These are phyloP conservation scores for Zygotorulaspora chibaensis DNA, from an alignment of 805 yeast genomes.

Conservation along the genomic window DNA sequence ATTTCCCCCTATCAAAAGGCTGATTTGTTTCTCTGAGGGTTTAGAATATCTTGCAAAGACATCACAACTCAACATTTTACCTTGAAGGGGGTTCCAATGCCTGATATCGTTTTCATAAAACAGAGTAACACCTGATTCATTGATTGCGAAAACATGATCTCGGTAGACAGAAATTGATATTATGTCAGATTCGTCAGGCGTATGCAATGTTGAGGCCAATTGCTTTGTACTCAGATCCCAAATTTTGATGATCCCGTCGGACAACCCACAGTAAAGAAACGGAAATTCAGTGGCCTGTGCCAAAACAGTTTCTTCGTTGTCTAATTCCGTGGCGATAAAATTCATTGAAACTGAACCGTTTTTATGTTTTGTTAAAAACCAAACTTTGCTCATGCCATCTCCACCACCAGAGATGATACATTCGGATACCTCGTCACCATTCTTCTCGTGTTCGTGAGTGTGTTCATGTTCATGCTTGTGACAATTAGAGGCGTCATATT, in stretches of 20 bases:
- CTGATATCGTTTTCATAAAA: slow-evolving; percentile 42
- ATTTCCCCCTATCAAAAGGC: slow-evolving; percentile 63
- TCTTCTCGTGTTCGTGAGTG: slow-evolving; percentile 8
- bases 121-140: slow-evolving; percentile 43
- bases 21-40: slow-evolving; percentile 33
- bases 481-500: neutral
- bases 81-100: slow-evolving; percentile 51
- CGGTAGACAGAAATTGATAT: slow-evolving; percentile 41
- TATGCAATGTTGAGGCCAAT: slow-evolving; percentile 43
- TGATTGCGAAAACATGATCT: slow-evolving; percentile 32
- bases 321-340: slow-evolving; percentile 26
- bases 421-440: slow-evolving; percentile 23
- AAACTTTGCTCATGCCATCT: slow-evolving; percentile 79
- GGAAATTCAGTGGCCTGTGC: slow-evolving; percentile 62
- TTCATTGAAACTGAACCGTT: slow-evolving; percentile 14
- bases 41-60: slow-evolving; percentile 37
- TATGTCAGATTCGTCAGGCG: slow-evolving; percentile 45
- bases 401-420: slow-evolving; percentile 75
- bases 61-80: slow-evolving; percentile 55
- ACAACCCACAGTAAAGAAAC: slow-evolving; percentile 77
- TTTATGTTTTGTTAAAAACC: slow-evolving; percentile 48
- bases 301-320: slow-evolving; percentile 65
- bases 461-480: slow-evolving; percentile 9
- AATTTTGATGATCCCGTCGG: slow-evolving; percentile 67
- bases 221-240: slow-evolving; percentile 88